A percentile compares a stretch with the other conserved stretches of the same genome.
phyloP scores from a whole-genome alignment of 2,329 filamentous ascomycete species.

The Monosporascus sp. region DNA sequence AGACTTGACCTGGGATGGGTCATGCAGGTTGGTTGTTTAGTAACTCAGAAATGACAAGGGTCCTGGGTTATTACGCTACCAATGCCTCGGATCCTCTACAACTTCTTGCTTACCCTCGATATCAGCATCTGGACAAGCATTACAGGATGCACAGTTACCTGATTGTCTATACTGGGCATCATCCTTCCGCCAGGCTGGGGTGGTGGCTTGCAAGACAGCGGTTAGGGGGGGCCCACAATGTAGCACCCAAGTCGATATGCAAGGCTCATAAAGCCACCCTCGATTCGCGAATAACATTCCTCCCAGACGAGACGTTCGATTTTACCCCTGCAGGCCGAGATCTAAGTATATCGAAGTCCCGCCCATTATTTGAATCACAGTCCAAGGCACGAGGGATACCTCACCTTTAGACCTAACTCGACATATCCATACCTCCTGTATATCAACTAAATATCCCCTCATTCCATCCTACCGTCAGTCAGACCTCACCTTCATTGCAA shows the following conservation, averaged over 20 bases:
- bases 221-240: background rate
- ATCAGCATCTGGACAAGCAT: background rate
- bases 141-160: background rate
- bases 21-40: conserved; percentile 16
- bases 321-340: conserved; percentile 21
- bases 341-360: conserved; percentile 22
- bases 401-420: conserved; percentile 10
- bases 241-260: background rate
- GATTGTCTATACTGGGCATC: background rate
- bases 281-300: conserved; percentile 21
- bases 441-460: conserved; percentile 24
- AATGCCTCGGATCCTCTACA: background rate
- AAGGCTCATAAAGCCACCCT: conserved; percentile 6
- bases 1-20: conserved; percentile 10
- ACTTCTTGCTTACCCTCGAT: background rate
- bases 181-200: background rate
- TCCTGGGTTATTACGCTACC: background rate
- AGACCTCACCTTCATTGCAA: conserved; percentile 10
- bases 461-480: conserved; percentile 16
- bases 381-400: conserved; percentile 16
- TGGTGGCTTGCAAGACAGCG: background rate
- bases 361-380: conserved; percentile 12
- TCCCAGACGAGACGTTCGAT: conserved; percentile 13
- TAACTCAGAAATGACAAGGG: background rate
- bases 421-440: conserved; percentile 13